A percentile compares a stretch with the other conserved stretches of the same genome.
These are phyloP conservation scores for Toxicodendron radicans DNA, from an alignment of 345 rosid species.

Conservation along the genomic window DNA sequence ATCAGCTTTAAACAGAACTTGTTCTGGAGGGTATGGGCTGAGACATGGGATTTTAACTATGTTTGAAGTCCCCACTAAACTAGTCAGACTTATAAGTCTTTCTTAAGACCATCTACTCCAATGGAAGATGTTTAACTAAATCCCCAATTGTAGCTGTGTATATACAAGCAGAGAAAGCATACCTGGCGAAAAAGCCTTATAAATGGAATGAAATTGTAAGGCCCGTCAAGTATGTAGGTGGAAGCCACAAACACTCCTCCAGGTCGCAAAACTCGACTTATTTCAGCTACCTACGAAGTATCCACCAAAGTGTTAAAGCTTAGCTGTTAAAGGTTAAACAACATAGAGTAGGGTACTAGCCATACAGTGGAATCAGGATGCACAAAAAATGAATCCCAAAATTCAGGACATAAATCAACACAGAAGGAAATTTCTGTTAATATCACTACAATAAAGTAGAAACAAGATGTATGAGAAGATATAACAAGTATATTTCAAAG, in stretches of 20 bases:
- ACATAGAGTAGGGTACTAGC: background rate
- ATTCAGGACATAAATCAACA: background rate
- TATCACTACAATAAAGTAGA: background rate
- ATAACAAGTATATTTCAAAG: background rate
- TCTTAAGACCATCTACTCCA: background rate
- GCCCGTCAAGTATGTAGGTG: constrained; percentile 67
- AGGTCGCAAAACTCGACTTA: constrained; percentile 80
- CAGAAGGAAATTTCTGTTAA: background rate
- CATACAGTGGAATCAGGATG: background rate
- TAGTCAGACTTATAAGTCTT: background rate
- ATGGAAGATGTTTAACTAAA: background rate
- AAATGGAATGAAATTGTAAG: constrained; percentile 46
- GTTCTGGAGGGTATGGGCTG: background rate
- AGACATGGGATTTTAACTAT: too few relatives aligned
- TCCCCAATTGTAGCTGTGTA: constrained; percentile 1
- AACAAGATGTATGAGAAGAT: background rate
- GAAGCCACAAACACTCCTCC: constrained; percentile 89
- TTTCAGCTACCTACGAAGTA: constrained; percentile 69
- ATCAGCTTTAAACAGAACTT: background rate
- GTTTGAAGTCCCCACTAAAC: background rate
- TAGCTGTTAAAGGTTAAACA: background rate
- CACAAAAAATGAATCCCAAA: background rate
- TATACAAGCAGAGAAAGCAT: constrained; percentile 18
- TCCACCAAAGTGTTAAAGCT: constrained; percentile 5
- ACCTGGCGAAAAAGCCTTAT: constrained; percentile 60